A percentile compares a stretch with the other conserved stretches of the same genome.
Conservation (phyloP, 768 basidiomycete genomes). For the Pulveroboletus ravenelii region DNA sequence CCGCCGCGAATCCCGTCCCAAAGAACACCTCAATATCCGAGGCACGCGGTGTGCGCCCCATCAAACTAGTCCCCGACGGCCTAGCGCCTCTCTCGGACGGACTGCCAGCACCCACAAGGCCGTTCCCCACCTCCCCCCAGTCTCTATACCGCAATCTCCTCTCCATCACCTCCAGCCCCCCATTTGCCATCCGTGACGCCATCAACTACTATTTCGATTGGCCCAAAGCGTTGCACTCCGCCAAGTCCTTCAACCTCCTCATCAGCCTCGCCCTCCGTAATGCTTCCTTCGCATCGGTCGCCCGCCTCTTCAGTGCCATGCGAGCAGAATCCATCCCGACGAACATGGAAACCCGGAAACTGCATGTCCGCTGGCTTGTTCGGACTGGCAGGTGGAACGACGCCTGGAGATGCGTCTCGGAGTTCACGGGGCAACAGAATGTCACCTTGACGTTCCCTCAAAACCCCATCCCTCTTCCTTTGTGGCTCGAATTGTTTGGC, state of each 20-base stretch:
- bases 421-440: slow-evolving; percentile 11
- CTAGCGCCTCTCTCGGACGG: background rate
- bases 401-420: slow-evolving; percentile 47
- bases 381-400: slow-evolving; percentile 51
- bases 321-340: slow-evolving; percentile 34
- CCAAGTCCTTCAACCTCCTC: slow-evolving; percentile 42
- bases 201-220: slow-evolving; percentile 27
- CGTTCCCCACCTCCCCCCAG: slow-evolving; percentile 27
- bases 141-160: slow-evolving; percentile 34
- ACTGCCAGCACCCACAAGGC: slow-evolving; percentile 16
- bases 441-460: slow-evolving; percentile 1
- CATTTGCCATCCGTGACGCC: slow-evolving; percentile 10
- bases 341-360: slow-evolving; percentile 53
- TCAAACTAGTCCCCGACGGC: slow-evolving; percentile 7
- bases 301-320: slow-evolving; percentile 47
- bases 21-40: background rate
- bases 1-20: background rate
- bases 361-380: slow-evolving; percentile 55
- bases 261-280: slow-evolving; percentile 47
- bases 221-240: slow-evolving; percentile 31
- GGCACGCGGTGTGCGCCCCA: slow-evolving; percentile 1
- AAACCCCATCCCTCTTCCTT: slow-evolving; percentile 35
- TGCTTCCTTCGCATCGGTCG: slow-evolving; percentile 43
- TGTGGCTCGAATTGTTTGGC: slow-evolving; percentile 64
- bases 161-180: slow-evolving; percentile 17